Evolutionary conservation across 2,329 filamentous ascomycete genomes (phyloP), one percentile per base, ranked within the genome.

Genomic region (Aspergillus proliferans): DNA sequence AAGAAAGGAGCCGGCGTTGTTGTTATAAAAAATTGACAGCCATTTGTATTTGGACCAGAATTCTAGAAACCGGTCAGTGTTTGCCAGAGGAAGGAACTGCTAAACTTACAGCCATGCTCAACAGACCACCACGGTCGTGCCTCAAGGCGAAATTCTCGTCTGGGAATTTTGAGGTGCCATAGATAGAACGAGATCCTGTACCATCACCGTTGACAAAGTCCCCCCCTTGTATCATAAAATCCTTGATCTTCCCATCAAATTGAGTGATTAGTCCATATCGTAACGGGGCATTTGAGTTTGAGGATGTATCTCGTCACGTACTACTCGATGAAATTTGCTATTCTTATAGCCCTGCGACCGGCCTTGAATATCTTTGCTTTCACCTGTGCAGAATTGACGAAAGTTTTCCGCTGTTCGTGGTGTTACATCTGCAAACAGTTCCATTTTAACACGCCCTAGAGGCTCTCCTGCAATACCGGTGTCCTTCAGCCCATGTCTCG

Each of bases 221-320:
- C 47, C 93, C 93, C 42, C 92, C 92, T 70, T 98, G 93, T 63
- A 93, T 87, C 92, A 97, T 97, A 74, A 97, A 96, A 62, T 88
- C 87, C 72, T 87, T 88, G 68, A 96, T 95, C 88, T 94, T 56
- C 33, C 18, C 4, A 4, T 4, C 43, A 14, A 12, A 38, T 30
- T 34, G 6, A 33, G 18, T 21, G 9, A 19, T 21, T 21, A 40
- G 38, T 12, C 8, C n/a, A 12, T 19, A 10, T 12, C 15, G 19
- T 12, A 40, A 21, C 9, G 19, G 22, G 38, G 15, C 15, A 22
- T 40, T 18, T 19, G 38, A 19, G 18, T 8, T 19, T 18, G n/a
- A 40, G 26, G 10, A 28, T 28, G 26, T 28, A 30, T 30, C 9
- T 45, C 4, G 50, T 52, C 48, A 76, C 86, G 61, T 72, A 94